Conservation (phyloP, 2,329 filamentous ascomycete species). For the Monosporascus sp. region DNA sequence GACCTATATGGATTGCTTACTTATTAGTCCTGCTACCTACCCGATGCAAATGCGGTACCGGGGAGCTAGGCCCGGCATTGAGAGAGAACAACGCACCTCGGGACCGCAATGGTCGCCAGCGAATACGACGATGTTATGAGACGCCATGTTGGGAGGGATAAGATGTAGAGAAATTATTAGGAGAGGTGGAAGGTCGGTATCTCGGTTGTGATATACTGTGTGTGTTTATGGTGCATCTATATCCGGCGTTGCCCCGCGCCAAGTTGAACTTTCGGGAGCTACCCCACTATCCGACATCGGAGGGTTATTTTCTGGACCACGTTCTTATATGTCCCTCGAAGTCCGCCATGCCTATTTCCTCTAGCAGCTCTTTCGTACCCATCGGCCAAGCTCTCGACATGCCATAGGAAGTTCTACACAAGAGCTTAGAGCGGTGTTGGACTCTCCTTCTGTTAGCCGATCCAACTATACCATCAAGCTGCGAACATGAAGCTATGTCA, state of each 20-base stretch:
- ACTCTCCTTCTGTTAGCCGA: too few relatives aligned
- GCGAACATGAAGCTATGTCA: too few relatives aligned
- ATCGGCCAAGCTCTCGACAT: too few relatives aligned
- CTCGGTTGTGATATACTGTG: background rate
- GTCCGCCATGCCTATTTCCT: too few relatives aligned
- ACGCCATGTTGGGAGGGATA: conserved; percentile 48
- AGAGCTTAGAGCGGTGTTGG: too few relatives aligned
- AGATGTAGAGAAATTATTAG: too few relatives aligned
- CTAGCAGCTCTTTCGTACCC: too few relatives aligned
- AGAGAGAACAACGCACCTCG: conserved; percentile 52
- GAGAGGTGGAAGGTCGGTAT: background rate
- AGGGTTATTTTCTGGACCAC: background rate
- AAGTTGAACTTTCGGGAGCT: background rate
- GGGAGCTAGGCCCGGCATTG: background rate
- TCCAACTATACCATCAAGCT: too few relatives aligned
- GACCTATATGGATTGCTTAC: conserved; percentile 43
- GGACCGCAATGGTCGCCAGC: conserved; percentile 81
- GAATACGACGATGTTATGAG: conserved; percentile 76
- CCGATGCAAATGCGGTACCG: background rate
- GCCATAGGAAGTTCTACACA: too few relatives aligned
- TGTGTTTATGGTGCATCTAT: background rate
- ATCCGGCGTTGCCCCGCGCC: background rate
- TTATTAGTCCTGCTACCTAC: background rate
- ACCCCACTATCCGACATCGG: conserved; percentile 20
- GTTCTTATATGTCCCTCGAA: too few relatives aligned